Conservation (phyloP, 108 stramenopile species). For the Cyclostephanos invisitatus region DNA sequence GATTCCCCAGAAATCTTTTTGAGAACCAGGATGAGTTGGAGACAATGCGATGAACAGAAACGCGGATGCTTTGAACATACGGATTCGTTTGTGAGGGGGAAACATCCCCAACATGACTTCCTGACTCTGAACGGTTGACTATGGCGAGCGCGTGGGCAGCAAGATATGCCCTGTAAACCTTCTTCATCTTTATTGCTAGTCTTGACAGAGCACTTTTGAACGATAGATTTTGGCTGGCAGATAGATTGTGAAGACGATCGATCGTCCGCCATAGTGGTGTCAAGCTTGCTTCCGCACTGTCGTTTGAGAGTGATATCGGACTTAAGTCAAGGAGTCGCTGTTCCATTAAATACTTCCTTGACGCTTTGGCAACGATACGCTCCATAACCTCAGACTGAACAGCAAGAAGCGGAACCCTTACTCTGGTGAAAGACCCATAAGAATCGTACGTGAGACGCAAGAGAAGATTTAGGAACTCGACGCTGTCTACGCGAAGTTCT, state of each 20-base stretch:
- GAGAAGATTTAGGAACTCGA: conserved; percentile 83
- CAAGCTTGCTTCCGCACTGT: conserved; percentile 81
- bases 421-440: conserved; percentile 82
- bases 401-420: conserved; percentile 78
- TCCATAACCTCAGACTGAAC: conserved; percentile 90
- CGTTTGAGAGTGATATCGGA: conserved; percentile 69
- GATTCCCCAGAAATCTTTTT: conserved; percentile 83
- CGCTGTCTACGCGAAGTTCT: conserved; percentile 77
- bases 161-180: conserved; percentile 79
- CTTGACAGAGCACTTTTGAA: conserved; percentile 79
- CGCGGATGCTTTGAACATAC: conserved; percentile 62
- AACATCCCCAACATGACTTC: conserved; percentile 26
- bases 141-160: conserved; percentile 83
- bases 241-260: conserved; percentile 80
- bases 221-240: conserved; percentile 84
- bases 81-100: conserved; percentile 48
- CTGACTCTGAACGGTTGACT: conserved; percentile 46
- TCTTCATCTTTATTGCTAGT: conserved; percentile 85
- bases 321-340: conserved; percentile 54
- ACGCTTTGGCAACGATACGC: conserved; percentile 80
- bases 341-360: conserved; percentile 68
- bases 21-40: conserved; percentile 78
- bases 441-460: conserved; percentile 85
- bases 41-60: conserved; percentile 77
- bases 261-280: conserved; percentile 86